Conservation (phyloP, 2,329 filamentous ascomycete genomes). For the Paecilomyces sp. region DNA sequence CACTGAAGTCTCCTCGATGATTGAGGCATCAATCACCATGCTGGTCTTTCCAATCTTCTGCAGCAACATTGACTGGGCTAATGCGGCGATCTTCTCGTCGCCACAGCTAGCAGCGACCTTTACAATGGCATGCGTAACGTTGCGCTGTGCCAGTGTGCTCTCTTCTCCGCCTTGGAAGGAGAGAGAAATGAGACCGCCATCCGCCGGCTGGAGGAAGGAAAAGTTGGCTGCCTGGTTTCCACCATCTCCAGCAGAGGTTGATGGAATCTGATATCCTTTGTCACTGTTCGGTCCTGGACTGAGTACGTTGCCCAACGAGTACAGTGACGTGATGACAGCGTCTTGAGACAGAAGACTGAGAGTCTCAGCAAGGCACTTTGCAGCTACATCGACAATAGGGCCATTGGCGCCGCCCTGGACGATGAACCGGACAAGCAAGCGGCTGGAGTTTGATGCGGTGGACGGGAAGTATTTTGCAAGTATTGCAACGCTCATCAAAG, state of each 20-base stretch:
- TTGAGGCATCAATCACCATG: slow-evolving; percentile 70
- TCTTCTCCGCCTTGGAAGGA: slow-evolving; percentile 71
- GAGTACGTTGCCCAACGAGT: slow-evolving; percentile 91
- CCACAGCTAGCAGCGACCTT: slow-evolving; percentile 74
- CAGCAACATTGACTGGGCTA: slow-evolving; percentile 92
- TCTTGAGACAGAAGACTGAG: slow-evolving; percentile 81
- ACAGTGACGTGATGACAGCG: slow-evolving; percentile 87
- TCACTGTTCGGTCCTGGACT: slow-evolving; percentile 59
- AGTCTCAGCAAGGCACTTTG: slow-evolving; percentile 75
- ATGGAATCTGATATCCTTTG: slow-evolving; percentile 29
- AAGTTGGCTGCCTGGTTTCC: slow-evolving; percentile 37
- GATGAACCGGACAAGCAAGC: slow-evolving; percentile 76
- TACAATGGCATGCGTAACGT: slow-evolving; percentile 92
- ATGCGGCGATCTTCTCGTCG: slow-evolving; percentile 85
- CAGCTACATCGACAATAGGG: slow-evolving; percentile 66
- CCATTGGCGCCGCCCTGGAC: slow-evolving; percentile 71
- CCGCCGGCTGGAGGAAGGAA: slow-evolving; percentile 15
- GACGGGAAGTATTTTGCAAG: slow-evolving; percentile 67
- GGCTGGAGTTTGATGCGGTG: slow-evolving; percentile 68
- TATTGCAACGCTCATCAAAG: slow-evolving; percentile 74
- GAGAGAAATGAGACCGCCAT: slow-evolving; percentile 58
- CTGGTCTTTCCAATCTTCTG: slow-evolving; percentile 89
- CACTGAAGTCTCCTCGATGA: slow-evolving; percentile 73
- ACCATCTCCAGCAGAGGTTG: slow-evolving; percentile 36
- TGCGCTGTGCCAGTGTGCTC: slow-evolving; percentile 66